Evolutionary conservation across 2,329 filamentous ascomycete species (phyloP).

Genomic region (Coniella vitis): DNA sequence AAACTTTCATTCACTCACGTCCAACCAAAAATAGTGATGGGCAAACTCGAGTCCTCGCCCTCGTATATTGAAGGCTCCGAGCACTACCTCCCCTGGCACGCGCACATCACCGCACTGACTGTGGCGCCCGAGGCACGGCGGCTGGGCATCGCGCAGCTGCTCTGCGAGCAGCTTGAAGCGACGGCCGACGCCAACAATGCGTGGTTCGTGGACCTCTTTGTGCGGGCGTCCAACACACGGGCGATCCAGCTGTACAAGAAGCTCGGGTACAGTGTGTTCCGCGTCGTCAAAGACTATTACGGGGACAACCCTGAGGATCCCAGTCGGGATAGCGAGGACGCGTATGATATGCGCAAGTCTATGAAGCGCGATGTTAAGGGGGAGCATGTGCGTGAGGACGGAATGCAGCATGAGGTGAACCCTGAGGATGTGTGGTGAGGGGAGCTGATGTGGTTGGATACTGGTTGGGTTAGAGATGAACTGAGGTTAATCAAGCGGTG

Average conservation of each 20-base stretch:
- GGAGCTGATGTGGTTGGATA: background rate
- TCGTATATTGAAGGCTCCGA: conserved; percentile 66
- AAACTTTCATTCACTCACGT: background rate
- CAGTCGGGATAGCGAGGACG: conserved; percentile 66
- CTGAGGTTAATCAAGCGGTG: no score
- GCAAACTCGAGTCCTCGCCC: conserved; percentile 86
- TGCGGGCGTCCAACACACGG: conserved; percentile 78
- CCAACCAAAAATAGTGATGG: conserved; percentile 64
- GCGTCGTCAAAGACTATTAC: conserved; percentile 87
- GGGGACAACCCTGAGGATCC: conserved; percentile 69
- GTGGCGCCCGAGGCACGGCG: conserved; percentile 82
- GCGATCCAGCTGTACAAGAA: conserved; percentile 85
- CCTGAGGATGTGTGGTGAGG: conserved; percentile 80
- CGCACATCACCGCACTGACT: conserved; percentile 92
- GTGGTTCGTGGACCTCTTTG: conserved; percentile 96
- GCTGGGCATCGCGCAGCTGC: conserved; percentile 76
- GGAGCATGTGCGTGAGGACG: conserved; percentile 73
- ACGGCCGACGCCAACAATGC: conserved; percentile 74
- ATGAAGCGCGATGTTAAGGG: conserved; percentile 71
- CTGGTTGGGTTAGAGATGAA: no score
- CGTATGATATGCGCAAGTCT: conserved; percentile 94
- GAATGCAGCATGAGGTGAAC: conserved; percentile 69
- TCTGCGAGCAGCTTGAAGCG: conserved; percentile 76
- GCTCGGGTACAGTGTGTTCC: conserved; percentile 87
- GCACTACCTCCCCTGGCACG: conserved; percentile 98